phyloP scores from a whole-genome alignment of 2,329 filamentous ascomycete species.

The Fusarium sp. region DNA sequence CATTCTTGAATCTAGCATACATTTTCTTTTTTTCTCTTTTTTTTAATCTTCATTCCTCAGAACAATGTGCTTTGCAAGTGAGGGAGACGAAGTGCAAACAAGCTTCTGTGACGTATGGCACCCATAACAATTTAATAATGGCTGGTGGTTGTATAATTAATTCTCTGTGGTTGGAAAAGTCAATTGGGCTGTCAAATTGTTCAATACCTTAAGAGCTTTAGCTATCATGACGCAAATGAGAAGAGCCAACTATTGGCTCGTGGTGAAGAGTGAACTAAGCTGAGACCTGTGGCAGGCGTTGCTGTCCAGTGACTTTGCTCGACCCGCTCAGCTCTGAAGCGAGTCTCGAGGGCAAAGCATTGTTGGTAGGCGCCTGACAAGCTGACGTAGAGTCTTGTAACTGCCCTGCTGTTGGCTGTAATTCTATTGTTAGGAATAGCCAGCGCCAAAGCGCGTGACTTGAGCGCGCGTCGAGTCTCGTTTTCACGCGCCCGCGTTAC shows the following conservation, averaged over 20 bases:
- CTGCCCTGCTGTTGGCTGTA: too few relatives aligned
- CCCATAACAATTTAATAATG: neutral
- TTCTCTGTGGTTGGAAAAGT: neutral
- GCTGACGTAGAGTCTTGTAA: too few relatives aligned
- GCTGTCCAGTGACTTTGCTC: constrained; percentile 44
- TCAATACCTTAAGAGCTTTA: too few relatives aligned
- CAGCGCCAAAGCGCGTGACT: constrained; percentile 38
- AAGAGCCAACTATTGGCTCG: constrained; percentile 12
- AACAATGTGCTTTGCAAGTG: neutral
- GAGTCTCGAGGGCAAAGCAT: constrained; percentile 14
- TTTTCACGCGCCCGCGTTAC: constrained; percentile 40
- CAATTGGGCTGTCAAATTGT: neutral
- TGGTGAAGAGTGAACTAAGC: constrained; percentile 20
- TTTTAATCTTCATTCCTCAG: neutral
- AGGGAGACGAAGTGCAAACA: neutral
- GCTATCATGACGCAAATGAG: constrained; percentile 1
- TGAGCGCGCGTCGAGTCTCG: constrained; percentile 18
- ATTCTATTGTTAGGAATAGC: too few relatives aligned
- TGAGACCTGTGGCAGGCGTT: constrained; percentile 42
- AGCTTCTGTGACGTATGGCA: neutral
- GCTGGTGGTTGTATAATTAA: neutral
- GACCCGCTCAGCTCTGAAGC: constrained; percentile 28
- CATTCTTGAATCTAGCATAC: constrained; percentile 15
- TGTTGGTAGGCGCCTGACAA: constrained; percentile 30
- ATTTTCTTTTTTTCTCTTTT: neutral